Evolutionary conservation across 208 protist species (phyloP).

Genomic region (Cochliopodium minus): DNA sequence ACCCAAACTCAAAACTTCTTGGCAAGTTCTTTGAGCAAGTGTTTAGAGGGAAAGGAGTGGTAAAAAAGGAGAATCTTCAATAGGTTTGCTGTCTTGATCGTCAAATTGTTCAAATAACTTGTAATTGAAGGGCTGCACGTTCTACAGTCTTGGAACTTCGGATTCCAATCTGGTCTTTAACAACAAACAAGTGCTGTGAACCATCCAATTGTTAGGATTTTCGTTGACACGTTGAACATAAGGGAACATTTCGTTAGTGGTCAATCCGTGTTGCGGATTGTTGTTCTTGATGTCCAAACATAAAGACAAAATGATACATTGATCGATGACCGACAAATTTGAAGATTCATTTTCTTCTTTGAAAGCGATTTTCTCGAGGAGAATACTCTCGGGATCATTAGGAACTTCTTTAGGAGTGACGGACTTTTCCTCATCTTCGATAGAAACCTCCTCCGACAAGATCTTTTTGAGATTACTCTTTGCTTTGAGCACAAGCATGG

Average conservation of each 20-base stretch:
- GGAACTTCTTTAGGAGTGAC: not conserved
- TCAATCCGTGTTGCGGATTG: constrained; percentile 63
- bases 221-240: constrained; percentile 51
- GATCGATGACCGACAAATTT: not conserved
- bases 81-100: not conserved
- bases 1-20: constrained; percentile 52
- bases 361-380: not conserved
- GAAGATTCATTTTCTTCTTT: not conserved
- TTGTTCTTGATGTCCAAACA: constrained; percentile 51
- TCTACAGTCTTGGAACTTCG: constrained; percentile 48
- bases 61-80: no score
- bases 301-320: not conserved
- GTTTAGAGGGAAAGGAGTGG: no score
- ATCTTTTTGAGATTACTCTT: not conserved
- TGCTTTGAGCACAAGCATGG: constrained; percentile 57
- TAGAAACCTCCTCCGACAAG: not conserved
- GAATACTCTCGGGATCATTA: not conserved
- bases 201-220: constrained; percentile 20
- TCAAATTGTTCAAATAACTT: constrained; percentile 60
- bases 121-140: constrained; percentile 61
- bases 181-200: constrained; percentile 46
- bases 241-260: constrained; percentile 55
- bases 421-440: not conserved
- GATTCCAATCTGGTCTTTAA: constrained; percentile 50
- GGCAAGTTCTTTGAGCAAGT: no score